Evolutionary conservation across 176 grass and related monocot species (phyloP), one percentile per base, ranked within the genome.

Genomic region (Aegilops sharonensis): DNA sequence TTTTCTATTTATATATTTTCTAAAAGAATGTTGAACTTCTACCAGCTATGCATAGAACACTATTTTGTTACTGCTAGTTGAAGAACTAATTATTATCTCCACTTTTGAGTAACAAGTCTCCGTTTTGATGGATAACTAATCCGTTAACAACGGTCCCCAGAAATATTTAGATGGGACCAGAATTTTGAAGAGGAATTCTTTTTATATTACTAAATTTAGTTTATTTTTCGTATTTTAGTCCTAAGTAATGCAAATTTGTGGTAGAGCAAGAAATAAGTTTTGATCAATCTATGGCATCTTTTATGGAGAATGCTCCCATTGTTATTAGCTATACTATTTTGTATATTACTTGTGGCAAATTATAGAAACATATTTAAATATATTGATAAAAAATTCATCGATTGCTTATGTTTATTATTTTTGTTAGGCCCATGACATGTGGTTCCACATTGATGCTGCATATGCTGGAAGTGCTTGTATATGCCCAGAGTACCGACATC

Each of bases 361-460:
- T 43, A 15, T 69, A 25, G 13, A 40, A 32, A 72, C 15, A 14
- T 2, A 48, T 48, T 48, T 56, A 52, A 39, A 59, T 84, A 5
- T 42, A 45, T 20, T 45, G 8, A 2, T 47, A 17, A 79, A 42
- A 79, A 7, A 18, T 85, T 71, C 5, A 4, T 78, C 36, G 40
- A 63, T 68, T 83, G 35, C 37, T 54, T 52, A 2, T 69, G 5
- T 24, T 77, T 66, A 62, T 68, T 14, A 6, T 79, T 57, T 35
- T 37, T 60, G 24, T 63, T 90, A 94, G 93, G 90, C 74, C 17
- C 78, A 92, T 84, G 63, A 72, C 85, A 84, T 92, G 82, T 94
- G 91, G 94, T 88, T 89, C 50, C 95, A 97, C 52, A 39, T 97
- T 52, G 95, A 97, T 93, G 92, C 91, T 59, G 95, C 92, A 60